A percentile compares a stretch with the other conserved stretches of the same genome.
phyloP scores from a whole-genome alignment of 768 basidiomycete genomes.

The Favolaschia claudopus region DNA sequence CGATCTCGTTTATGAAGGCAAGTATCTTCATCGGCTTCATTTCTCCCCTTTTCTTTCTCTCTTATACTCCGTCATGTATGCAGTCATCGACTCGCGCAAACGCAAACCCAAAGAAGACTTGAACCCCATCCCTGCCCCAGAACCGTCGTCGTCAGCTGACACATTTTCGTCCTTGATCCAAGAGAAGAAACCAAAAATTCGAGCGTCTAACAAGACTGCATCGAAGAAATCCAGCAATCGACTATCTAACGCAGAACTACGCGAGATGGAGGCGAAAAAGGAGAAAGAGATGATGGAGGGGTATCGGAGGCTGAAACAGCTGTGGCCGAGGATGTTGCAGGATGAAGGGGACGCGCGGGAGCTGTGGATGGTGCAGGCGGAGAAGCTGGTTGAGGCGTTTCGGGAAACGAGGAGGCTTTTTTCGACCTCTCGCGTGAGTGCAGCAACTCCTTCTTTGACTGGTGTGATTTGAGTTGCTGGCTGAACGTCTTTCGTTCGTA shows the following conservation, averaged over 20 bases:
- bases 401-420: conserved; percentile 88
- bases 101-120: conserved; percentile 48
- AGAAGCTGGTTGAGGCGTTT: conserved; percentile 88
- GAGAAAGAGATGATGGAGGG: conserved; percentile 70
- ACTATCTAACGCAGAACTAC: conserved; percentile 64
- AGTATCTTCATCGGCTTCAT: conserved; percentile 4
- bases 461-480: conserved; percentile 1
- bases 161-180: neutral
- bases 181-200: conserved; percentile 2
- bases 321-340: conserved; percentile 64
- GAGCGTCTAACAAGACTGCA: conserved; percentile 34
- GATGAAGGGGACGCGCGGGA: conserved; percentile 61
- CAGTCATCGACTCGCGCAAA: conserved; percentile 71
- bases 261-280: conserved; percentile 68
- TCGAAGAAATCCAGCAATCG: conserved; percentile 48
- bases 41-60: neutral
- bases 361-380: conserved; percentile 86
- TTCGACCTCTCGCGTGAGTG: conserved; percentile 72
- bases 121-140: conserved; percentile 13
- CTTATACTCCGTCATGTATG: neutral
- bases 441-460: neutral
- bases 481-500: neutral
- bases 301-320: conserved; percentile 64
- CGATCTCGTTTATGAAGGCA: conserved; percentile 85
- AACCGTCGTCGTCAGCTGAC: neutral